Percentiles rank a stretch among this genome's conserved stretches.
phyloP scores from a whole-genome alignment of 805 yeast genomes.

The Metschnikowia continentalis region DNA sequence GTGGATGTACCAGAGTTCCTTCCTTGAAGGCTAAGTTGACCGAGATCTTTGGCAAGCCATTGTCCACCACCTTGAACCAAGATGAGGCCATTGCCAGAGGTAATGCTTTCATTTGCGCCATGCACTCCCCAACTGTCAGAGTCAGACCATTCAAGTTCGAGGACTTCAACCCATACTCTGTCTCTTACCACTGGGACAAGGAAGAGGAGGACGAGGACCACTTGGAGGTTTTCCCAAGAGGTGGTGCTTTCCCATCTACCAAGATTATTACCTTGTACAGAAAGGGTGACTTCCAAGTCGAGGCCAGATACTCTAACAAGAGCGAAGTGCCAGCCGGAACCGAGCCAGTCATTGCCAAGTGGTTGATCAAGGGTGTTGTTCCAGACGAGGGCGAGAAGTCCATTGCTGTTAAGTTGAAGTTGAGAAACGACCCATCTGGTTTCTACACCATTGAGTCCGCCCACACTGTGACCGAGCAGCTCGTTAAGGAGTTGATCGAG shows the following conservation, averaged over 20 bases:
- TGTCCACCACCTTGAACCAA: conserved; percentile 94
- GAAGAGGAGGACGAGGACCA: conserved; percentile 88
- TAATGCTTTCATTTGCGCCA: conserved; percentile 97
- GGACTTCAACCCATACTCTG: conserved; percentile 88
- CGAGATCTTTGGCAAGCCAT: conserved; percentile 57
- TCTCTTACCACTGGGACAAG: conserved; percentile 92
- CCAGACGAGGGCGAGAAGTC: conserved; percentile 71
- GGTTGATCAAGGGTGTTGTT: conserved; percentile 83
- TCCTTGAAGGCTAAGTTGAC: conserved; percentile 75
- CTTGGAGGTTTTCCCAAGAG: conserved; percentile 95
- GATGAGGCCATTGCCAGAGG: conserved; percentile 99
- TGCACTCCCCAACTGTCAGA: conserved; percentile 97
- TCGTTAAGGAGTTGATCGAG: conserved; percentile 84
- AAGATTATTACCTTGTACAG: conserved; percentile 93
- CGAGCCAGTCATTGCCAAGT: conserved; percentile 65
- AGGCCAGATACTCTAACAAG: conserved; percentile 80
- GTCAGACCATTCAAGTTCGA: conserved; percentile 98
- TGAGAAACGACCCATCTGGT: conserved; percentile 97
- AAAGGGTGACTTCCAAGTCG: conserved; percentile 79
- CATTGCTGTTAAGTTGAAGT: conserved; percentile 85
- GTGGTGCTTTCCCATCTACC: conserved; percentile 90
- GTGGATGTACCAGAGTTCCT: conserved; percentile 99
- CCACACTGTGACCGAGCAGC: conserved; percentile 87
- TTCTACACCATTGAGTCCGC: conserved; percentile 92
- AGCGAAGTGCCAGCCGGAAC: conserved; percentile 69